Conservation (phyloP, 495 filamentous ascomycete species). For the Monascus purpureus region DNA sequence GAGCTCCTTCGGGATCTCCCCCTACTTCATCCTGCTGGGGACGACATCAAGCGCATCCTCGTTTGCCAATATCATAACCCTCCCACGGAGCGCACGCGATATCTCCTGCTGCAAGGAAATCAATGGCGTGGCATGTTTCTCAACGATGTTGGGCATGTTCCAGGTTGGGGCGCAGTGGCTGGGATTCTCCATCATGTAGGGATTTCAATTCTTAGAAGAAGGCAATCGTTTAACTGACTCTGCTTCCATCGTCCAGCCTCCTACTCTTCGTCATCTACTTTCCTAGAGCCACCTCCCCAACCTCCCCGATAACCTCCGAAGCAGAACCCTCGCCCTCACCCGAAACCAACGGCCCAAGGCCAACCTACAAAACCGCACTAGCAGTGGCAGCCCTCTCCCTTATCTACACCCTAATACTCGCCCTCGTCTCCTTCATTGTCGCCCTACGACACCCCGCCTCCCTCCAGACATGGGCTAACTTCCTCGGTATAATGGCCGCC, state of each 20-base stretch:
- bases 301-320: constrained; percentile 11
- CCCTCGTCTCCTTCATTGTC: constrained; percentile 51
- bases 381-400: constrained; percentile 54
- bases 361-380: constrained; percentile 63
- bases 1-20: constrained; percentile 91
- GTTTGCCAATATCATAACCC: constrained; percentile 80
- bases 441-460: constrained; percentile 38
- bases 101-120: constrained; percentile 73
- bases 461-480: constrained; percentile 65
- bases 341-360: constrained; percentile 29
- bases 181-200: constrained; percentile 82
- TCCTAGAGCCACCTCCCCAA: constrained; percentile 45
- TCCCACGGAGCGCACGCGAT: constrained; percentile 63
- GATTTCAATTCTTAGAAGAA: constrained; percentile 2
- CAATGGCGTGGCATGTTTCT: constrained; percentile 67
- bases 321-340: constrained; percentile 17
- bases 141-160: constrained; percentile 70
- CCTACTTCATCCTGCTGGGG: constrained; percentile 85
- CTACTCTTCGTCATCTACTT: constrained; percentile 78
- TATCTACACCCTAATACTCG: constrained; percentile 52
- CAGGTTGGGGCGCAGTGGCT: constrained; percentile 87
- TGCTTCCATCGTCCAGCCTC: constrained; percentile 34
- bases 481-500: constrained; percentile 64
- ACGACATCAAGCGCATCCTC: constrained; percentile 75
- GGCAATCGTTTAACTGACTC: not conserved